Conservation (phyloP, 2,329 filamentous ascomycete species). For the Septoria linicola region DNA sequence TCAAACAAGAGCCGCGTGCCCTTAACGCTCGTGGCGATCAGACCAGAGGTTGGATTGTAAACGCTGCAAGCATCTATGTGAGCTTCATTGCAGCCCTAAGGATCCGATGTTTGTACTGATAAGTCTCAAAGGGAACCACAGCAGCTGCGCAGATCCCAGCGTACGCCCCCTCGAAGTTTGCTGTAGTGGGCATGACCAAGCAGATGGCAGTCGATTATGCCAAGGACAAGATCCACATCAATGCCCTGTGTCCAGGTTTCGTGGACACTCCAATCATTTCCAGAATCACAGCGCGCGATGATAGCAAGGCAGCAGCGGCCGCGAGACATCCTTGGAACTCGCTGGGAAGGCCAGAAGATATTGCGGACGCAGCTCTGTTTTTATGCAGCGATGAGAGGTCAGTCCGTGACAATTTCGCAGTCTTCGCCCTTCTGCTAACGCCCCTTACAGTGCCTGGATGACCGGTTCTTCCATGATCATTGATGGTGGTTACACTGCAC, state of each 20-base stretch:
- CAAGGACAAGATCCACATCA: conserved; percentile 29
- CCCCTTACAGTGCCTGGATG: conserved; percentile 22
- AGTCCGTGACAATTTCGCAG: conserved; percentile 10
- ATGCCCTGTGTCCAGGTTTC: conserved; percentile 25
- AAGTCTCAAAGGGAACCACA: background rate
- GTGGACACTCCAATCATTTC: conserved; percentile 23
- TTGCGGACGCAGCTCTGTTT: conserved; percentile 32
- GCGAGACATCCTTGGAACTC: conserved; percentile 27
- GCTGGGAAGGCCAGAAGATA: conserved; percentile 28
- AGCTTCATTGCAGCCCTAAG: background rate
- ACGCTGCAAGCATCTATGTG: conserved; percentile 48
- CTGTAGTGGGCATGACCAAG: conserved; percentile 34
- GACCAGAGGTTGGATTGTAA: conserved; percentile 52
- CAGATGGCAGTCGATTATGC: conserved; percentile 33
- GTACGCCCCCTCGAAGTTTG: conserved; percentile 28
- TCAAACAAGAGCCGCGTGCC: conserved; percentile 39
- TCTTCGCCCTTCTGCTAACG: background rate
- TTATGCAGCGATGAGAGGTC: conserved; percentile 32
- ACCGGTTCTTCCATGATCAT: conserved; percentile 23
- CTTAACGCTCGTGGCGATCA: conserved; percentile 40
- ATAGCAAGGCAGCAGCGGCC: conserved; percentile 17
- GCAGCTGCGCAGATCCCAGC: conserved; percentile 5
- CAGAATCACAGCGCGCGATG: background rate
- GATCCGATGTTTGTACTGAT: background rate
- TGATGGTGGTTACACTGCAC: conserved; percentile 17